A percentile compares a stretch with the other conserved stretches of the same genome.
Conservation (phyloP, 2,329 filamentous ascomycete genomes). For the Penicillium sp. region DNA sequence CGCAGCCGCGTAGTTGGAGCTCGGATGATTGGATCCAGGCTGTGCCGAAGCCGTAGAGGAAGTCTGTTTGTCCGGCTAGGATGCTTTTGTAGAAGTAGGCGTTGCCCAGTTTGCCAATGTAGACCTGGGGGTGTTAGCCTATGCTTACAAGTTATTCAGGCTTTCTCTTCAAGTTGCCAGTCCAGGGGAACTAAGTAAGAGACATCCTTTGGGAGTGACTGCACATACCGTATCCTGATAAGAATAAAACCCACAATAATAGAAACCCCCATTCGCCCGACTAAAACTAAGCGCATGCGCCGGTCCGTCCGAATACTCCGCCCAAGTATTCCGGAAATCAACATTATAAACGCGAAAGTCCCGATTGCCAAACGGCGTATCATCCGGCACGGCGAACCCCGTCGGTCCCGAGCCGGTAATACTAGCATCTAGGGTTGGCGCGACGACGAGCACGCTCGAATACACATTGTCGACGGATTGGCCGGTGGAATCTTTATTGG, state of each 20-base stretch:
- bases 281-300: slow-evolving; percentile 64
- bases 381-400: slow-evolving; percentile 62
- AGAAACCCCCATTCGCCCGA: slow-evolving; percentile 69
- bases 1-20: slow-evolving; percentile 63
- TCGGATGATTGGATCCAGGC: slow-evolving; percentile 62
- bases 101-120: slow-evolving; percentile 69
- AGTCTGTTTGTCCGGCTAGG: slow-evolving; percentile 69
- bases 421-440: slow-evolving; percentile 66
- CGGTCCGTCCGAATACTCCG: slow-evolving; percentile 58
- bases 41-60: slow-evolving; percentile 71
- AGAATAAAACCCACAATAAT: slow-evolving; percentile 67
- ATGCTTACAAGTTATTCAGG: too few species aligned
- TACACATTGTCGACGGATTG: slow-evolving; percentile 61
- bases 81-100: slow-evolving; percentile 65
- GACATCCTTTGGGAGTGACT: not conserved
- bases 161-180: too few species aligned
- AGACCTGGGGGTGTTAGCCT: slow-evolving; percentile 47
- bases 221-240: slow-evolving; percentile 67
- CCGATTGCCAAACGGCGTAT: slow-evolving; percentile 65
- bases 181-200: too few species aligned
- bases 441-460: slow-evolving; percentile 65
- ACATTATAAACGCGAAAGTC: slow-evolving; percentile 71
- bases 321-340: slow-evolving; percentile 66
- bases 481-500: slow-evolving; percentile 52
- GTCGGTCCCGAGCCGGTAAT: slow-evolving; percentile 66